Conservation (phyloP, 2,329 filamentous ascomycete genomes). For the Nothophoma quercina region DNA sequence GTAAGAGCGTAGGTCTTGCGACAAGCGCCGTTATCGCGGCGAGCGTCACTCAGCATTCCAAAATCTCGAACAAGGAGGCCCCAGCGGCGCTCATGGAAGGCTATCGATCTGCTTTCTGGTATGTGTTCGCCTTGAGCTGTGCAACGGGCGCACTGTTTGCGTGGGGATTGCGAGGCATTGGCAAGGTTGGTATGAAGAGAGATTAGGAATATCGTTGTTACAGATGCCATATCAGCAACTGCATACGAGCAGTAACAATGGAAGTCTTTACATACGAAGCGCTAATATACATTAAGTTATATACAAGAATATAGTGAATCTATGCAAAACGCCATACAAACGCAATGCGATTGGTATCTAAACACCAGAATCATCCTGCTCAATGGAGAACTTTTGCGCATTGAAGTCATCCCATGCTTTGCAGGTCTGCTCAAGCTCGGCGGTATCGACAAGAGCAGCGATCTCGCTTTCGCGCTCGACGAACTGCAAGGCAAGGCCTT, state of each 20-base stretch:
- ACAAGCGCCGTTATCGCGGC: constrained; percentile 50
- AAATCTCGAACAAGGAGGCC: constrained; percentile 37
- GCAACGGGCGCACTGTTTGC: constrained; percentile 42
- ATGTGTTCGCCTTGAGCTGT: constrained; percentile 47
- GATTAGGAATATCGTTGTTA: no score
- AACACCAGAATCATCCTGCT: constrained; percentile 13
- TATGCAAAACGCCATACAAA: no score
- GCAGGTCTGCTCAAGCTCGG: constrained; percentile 1
- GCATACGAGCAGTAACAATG: no score
- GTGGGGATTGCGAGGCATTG: constrained; percentile 54
- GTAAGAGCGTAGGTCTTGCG: constrained; percentile 52
- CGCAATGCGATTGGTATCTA: no score
- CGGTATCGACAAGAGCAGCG: background rate
- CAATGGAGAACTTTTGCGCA: background rate
- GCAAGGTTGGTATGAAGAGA: constrained; percentile 54
- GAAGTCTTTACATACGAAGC: no score
- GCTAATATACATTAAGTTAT: no score
- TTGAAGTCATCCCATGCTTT: constrained; percentile 5
- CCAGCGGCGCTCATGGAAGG: constrained; percentile 51
- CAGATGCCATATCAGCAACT: no score
- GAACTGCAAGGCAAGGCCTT: constrained; percentile 64
- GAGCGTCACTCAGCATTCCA: constrained; percentile 34
- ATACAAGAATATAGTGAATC: no score
- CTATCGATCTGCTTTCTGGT: constrained; percentile 55
- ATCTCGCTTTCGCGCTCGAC: constrained; percentile 51